Conservation (phyloP, 129 eudicot genomes). For the Flaveria linearis region DNA sequence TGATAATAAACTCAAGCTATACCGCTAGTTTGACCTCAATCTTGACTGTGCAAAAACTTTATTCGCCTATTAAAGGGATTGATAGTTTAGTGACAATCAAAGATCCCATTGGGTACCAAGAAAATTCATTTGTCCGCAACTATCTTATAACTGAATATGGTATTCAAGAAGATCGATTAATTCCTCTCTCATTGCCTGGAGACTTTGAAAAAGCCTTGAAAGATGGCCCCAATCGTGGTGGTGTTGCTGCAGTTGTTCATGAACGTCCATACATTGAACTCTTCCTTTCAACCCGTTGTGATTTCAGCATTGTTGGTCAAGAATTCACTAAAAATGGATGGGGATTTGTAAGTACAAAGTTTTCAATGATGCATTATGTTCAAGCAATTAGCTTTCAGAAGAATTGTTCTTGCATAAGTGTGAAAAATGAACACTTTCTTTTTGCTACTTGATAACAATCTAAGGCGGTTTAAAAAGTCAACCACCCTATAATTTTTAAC, state of each 20-base stretch:
- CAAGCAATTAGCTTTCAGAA: background rate
- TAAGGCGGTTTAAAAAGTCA: background rate
- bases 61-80: conserved; percentile 63
- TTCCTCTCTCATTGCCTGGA: conserved; percentile 54
- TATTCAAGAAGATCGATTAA: conserved; percentile 46
- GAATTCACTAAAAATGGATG: conserved; percentile 79
- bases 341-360: conserved; percentile 78
- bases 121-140: conserved; percentile 55
- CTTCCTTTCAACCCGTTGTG: conserved; percentile 68
- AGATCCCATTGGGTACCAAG: conserved; percentile 69
- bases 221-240: conserved; percentile 60
- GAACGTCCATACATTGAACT: conserved; percentile 73
- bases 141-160: conserved; percentile 54
- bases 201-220: conserved; percentile 58
- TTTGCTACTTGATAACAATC: background rate
- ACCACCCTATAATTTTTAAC: background rate
- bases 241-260: conserved; percentile 75
- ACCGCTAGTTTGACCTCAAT: conserved; percentile 78
- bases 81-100: conserved; percentile 51
- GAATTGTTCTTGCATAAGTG: background rate
- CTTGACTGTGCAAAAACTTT: conserved; percentile 67
- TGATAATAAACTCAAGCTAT: conserved; percentile 72
- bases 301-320: conserved; percentile 68
- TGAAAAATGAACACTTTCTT: background rate
- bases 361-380: background rate